Evolutionary conservation across 495 filamentous ascomycete genomes (phyloP).

Genomic region (Tuber aestivum): DNA sequence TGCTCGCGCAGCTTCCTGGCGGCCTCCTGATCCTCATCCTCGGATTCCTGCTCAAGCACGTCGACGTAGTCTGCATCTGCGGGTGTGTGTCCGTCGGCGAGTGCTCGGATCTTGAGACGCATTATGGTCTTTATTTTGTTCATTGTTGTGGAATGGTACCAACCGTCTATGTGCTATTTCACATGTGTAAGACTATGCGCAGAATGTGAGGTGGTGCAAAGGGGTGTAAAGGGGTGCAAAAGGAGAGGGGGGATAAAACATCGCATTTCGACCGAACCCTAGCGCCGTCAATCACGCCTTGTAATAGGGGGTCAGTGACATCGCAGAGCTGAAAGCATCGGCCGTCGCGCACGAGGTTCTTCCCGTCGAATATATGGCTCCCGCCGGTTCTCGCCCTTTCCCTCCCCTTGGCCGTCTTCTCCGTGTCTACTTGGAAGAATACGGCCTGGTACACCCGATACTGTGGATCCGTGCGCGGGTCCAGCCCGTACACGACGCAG

Average conservation of each 20-base stretch:
- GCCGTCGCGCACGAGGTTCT: conserved; percentile 60
- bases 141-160: conserved; percentile 71
- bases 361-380: conserved; percentile 77
- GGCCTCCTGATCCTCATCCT: conserved; percentile 37
- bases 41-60: conserved; percentile 44
- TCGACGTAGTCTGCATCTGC: conserved; percentile 47
- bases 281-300: conserved; percentile 50
- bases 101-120: conserved; percentile 63
- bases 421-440: conserved; percentile 61
- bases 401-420: conserved; percentile 40
- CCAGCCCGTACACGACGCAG: conserved; percentile 74
- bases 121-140: conserved; percentile 78
- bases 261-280: conserved; percentile 48
- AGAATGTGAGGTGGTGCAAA: conserved; percentile 41
- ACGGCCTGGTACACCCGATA: conserved; percentile 81
- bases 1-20: conserved; percentile 24
- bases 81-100: conserved; percentile 46
- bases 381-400: conserved; percentile 38
- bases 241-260: conserved; percentile 41
- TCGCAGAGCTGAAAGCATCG: conserved; percentile 93
- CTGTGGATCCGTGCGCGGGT: conserved; percentile 67
- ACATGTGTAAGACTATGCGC: conserved; percentile 50
- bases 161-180: conserved; percentile 55
- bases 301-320: conserved; percentile 69
- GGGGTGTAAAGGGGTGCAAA: too few relatives aligned